Conservation (phyloP, 371 early-diverging fungal genomes). For the Catenaria anguillulae region DNA sequence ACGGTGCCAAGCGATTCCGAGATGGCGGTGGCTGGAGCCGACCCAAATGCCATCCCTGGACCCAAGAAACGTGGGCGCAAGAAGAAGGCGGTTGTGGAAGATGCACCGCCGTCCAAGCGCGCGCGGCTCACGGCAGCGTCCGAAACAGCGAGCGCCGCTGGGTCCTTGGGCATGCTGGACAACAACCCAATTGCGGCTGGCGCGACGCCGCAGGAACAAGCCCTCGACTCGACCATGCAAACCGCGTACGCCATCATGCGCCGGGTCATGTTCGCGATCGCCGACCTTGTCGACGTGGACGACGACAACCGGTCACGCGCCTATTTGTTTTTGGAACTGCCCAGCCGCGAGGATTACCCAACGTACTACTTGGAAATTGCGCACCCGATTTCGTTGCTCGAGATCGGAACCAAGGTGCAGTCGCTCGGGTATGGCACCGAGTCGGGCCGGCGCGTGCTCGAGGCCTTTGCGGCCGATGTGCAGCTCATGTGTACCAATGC, state of each 20-base stretch:
- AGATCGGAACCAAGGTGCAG: constrained; percentile 45
- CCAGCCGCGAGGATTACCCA: constrained; percentile 58
- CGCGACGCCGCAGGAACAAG: too few species aligned
- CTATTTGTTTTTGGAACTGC: constrained; percentile 56
- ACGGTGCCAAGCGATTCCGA: too few species aligned
- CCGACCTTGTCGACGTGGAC: constrained; percentile 14
- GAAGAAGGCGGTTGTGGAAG: too few species aligned
- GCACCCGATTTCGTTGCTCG: constrained; percentile 63
- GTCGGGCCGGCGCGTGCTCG: constrained; percentile 8
- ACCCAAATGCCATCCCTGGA: too few species aligned
- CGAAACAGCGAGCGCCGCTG: too few species aligned
- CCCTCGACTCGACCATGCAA: too few species aligned
- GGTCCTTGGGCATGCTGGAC: too few species aligned
- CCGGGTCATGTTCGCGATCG: constrained; percentile 14
- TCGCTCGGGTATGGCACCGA: constrained; percentile 30
- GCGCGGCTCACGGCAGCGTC: too few species aligned
- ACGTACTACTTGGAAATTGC: constrained; percentile 70
- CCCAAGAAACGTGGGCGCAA: too few species aligned
- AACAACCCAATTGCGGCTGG: too few species aligned
- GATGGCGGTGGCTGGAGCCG: too few species aligned
- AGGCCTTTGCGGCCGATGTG: constrained; percentile 42
- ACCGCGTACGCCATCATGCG: background rate
- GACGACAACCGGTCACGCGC: constrained; percentile 32
- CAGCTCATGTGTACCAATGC: constrained; percentile 67
- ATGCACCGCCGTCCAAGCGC: too few species aligned